These are phyloP conservation scores for Aspergillus hortae DNA, from an alignment of 2,329 filamentous ascomycete species.

Conservation along the genomic window DNA sequence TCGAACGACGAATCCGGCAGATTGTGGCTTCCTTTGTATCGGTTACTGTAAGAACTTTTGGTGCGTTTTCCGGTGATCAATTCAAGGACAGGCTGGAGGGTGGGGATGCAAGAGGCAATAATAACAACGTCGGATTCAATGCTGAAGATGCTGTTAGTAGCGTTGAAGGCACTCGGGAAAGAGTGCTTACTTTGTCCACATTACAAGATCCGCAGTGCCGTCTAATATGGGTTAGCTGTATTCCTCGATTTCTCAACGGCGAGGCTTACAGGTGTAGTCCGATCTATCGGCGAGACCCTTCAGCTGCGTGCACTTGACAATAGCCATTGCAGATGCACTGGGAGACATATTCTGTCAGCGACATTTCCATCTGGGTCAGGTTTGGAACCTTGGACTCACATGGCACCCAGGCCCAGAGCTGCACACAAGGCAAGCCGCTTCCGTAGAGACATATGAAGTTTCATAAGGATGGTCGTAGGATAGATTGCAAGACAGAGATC, in stretches of 20 bases:
- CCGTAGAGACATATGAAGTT: constrained; percentile 27
- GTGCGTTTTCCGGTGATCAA: constrained; percentile 17
- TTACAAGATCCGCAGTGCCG: constrained; percentile 41
- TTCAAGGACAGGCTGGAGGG: constrained; percentile 31
- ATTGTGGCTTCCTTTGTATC: constrained; percentile 9
- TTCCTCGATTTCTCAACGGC: background rate
- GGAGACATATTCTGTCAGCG: constrained; percentile 15
- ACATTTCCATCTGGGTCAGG: background rate
- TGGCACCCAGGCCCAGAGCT: constrained; percentile 28
- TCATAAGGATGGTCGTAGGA: constrained; percentile 28
- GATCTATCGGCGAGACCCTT: constrained; percentile 20
- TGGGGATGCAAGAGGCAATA: constrained; percentile 35
- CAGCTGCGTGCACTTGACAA: constrained; percentile 31
- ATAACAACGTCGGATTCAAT: constrained; percentile 33
- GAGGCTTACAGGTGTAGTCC: constrained; percentile 29
- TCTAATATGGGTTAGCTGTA: constrained; percentile 14
- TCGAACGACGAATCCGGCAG: background rate
- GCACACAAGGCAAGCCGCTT: constrained; percentile 28
- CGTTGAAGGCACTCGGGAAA: too few species aligned
- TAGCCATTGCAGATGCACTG: constrained; percentile 31
- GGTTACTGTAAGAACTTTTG: constrained; percentile 14
- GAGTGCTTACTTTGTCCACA: constrained; percentile 44
- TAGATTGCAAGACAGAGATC: constrained; percentile 35
- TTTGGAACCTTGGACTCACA: constrained; percentile 17
- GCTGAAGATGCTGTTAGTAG: constrained; percentile 1